Conservation (phyloP, 805 yeast species). For the Saccharomycopsis fibuligera region DNA sequence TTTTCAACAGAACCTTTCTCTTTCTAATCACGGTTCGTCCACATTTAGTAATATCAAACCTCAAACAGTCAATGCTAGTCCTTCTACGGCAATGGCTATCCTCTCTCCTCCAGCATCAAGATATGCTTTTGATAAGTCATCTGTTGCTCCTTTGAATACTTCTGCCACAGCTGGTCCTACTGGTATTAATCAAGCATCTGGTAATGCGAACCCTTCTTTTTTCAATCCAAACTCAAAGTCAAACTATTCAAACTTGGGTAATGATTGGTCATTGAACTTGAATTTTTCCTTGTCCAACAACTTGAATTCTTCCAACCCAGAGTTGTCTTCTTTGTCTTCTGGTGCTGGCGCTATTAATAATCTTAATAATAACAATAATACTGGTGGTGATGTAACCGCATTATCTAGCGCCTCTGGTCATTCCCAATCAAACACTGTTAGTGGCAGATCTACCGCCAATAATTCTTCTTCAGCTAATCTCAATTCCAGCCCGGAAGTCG, state of each 20-base stretch:
- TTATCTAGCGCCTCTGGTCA: not conserved
- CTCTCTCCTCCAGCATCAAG: slow-evolving; percentile 36
- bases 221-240: slow-evolving; percentile 5
- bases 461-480: not conserved
- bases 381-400: not conserved
- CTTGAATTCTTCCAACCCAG: slow-evolving; percentile 9
- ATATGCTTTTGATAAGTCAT: slow-evolving; percentile 25
- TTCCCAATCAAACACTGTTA: not conserved
- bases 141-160: not conserved
- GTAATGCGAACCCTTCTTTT: slow-evolving; percentile 1
- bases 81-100: slow-evolving; percentile 31
- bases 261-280: slow-evolving; percentile 20
- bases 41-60: slow-evolving; percentile 3
- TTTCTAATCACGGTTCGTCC: no score
- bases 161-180: not conserved
- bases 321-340: not conserved
- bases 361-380: not conserved
- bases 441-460: not conserved
- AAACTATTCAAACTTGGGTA: slow-evolving; percentile 18
- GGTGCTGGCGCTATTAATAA: not conserved
- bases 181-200: not conserved
- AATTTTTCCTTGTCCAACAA: slow-evolving; percentile 15
- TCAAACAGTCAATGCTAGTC: slow-evolving; percentile 11
- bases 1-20: not conserved
- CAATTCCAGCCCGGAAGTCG: not conserved